Conservation (phyloP, 2,329 filamentous ascomycete genomes). For the Fusarium paranaense region DNA sequence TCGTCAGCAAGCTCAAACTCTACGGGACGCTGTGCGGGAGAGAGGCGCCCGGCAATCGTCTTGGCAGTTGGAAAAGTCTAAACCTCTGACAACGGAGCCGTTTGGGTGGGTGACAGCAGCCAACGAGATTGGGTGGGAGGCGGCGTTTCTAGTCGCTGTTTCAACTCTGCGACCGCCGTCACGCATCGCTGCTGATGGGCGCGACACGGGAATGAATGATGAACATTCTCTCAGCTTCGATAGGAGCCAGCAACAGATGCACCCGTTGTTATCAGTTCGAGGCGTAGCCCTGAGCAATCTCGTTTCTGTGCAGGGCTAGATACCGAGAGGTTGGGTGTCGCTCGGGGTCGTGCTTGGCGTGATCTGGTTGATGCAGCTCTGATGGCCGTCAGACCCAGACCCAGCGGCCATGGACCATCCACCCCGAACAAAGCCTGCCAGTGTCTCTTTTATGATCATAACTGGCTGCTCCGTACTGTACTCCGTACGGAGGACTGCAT, state of each 20-base stretch:
- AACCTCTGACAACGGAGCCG: constrained; percentile 6
- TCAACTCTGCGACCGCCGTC: constrained; percentile 30
- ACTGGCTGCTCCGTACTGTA: not conserved
- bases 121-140: constrained; percentile 2
- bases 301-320: constrained; percentile 12
- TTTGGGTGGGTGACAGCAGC: constrained; percentile 2
- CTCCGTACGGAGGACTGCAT: not conserved
- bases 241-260: not conserved
- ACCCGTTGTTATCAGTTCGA: not conserved
- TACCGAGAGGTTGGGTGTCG: constrained; percentile 25
- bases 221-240: not conserved
- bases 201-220: constrained; percentile 2
- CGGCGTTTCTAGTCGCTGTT: constrained; percentile 28
- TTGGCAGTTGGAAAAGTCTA: not conserved
- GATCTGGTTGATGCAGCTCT: constrained; percentile 23
- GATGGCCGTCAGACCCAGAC: constrained; percentile 3
- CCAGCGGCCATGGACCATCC: not conserved
- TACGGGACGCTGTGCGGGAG: not conserved
- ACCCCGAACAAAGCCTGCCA: not conserved
- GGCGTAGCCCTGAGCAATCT: constrained; percentile 1
- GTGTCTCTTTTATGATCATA: not conserved
- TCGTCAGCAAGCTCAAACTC: not conserved
- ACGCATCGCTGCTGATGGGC: constrained; percentile 1
- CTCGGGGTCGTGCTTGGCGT: constrained; percentile 13
- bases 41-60: not conserved